These are phyloP conservation scores for Scenedesmus sp. DNA, from an alignment of 163 green algal genomes.

Conservation along the genomic window DNA sequence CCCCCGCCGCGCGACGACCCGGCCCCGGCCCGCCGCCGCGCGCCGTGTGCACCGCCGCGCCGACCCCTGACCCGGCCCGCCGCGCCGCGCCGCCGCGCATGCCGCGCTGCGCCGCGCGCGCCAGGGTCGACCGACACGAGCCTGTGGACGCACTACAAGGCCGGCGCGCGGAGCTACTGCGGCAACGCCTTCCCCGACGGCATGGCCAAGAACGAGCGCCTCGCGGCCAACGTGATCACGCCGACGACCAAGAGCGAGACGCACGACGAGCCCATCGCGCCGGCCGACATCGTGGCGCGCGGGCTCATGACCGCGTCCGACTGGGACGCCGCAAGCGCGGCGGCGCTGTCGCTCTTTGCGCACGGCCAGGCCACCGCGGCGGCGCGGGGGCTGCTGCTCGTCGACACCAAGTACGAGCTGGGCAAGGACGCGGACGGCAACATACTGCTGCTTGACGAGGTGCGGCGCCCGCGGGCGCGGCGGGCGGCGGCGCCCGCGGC, in stretches of 20 bases:
- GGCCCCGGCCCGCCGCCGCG: too few relatives aligned
- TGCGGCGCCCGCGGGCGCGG: constrained; percentile 20
- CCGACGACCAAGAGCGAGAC: constrained; percentile 89
- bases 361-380: constrained; percentile 90
- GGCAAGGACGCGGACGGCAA: constrained; percentile 80
- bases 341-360: constrained; percentile 90
- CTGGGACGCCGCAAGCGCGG: constrained; percentile 78
- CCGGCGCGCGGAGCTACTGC: constrained; percentile 91
- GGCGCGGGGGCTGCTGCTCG: constrained; percentile 91
- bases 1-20: too few relatives aligned
- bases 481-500: too few relatives aligned
- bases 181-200: constrained; percentile 95
- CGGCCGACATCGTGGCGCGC: constrained; percentile 82
- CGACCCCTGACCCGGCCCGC: too few relatives aligned
- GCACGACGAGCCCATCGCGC: constrained; percentile 92
- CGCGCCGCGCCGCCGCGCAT: too few relatives aligned
- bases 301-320: constrained; percentile 86
- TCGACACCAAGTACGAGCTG: constrained; percentile 99
- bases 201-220: constrained; percentile 92
- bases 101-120: too few relatives aligned
- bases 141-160: constrained; percentile 98
- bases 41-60: too few relatives aligned
- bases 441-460: constrained; percentile 91
- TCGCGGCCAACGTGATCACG: constrained; percentile 85
- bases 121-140: constrained; percentile 95